Evolutionary conservation across 805 yeast genomes (phyloP).

Genomic region (Candida railenensis): DNA sequence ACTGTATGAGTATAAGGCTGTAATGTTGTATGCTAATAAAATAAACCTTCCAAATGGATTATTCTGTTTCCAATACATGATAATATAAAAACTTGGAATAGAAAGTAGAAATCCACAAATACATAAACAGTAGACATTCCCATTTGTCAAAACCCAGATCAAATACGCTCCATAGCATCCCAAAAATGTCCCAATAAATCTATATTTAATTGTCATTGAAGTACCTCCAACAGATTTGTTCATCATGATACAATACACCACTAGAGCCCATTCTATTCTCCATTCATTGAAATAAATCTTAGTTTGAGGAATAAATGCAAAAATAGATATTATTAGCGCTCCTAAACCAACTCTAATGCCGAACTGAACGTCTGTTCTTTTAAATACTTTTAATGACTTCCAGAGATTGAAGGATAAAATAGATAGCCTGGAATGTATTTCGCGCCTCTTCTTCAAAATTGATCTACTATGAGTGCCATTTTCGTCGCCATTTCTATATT

Average conservation of each 20-base stretch:
- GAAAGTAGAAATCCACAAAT: slow-evolving; percentile 46
- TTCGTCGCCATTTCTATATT: slow-evolving; percentile 12
- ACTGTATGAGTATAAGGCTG: slow-evolving; percentile 73
- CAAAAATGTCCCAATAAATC: slow-evolving; percentile 69
- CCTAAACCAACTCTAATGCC: slow-evolving; percentile 81
- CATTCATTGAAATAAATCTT: slow-evolving; percentile 55
- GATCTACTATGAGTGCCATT: background rate
- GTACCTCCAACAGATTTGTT: slow-evolving; percentile 85
- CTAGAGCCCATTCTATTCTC: slow-evolving; percentile 84
- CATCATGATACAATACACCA: slow-evolving; percentile 82
- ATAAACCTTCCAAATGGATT: slow-evolving; percentile 70
- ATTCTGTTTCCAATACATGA: slow-evolving; percentile 63
- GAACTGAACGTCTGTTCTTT: slow-evolving; percentile 70
- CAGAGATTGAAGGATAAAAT: slow-evolving; percentile 35
- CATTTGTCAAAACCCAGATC: slow-evolving; percentile 59
- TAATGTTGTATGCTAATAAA: slow-evolving; percentile 71
- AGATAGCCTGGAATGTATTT: background rate
- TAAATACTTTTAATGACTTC: slow-evolving; percentile 50
- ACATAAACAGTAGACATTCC: slow-evolving; percentile 53
- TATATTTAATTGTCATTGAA: slow-evolving; percentile 71
- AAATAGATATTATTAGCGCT: slow-evolving; percentile 59
- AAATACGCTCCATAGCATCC: slow-evolving; percentile 66
- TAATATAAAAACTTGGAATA: slow-evolving; percentile 53
- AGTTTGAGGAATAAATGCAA: slow-evolving; percentile 64
- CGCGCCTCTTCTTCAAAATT: background rate